phyloP scores from a whole-genome alignment of 228 moss, liverwort and hornwort genomes.

The Sphagnum magellanicum region DNA sequence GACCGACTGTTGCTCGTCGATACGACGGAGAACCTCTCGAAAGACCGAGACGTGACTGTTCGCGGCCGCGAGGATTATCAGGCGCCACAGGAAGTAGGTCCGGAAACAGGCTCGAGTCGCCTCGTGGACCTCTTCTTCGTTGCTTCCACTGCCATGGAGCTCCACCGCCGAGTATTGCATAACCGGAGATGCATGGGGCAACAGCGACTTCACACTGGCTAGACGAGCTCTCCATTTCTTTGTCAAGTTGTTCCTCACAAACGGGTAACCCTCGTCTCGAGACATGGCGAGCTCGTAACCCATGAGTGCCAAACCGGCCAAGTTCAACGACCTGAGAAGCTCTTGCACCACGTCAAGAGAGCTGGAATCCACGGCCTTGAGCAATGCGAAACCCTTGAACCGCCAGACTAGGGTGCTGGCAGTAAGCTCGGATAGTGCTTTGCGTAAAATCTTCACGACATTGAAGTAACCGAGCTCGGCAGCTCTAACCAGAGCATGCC shows the following conservation, averaged over 20 bases:
- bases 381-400: conserved; percentile 34
- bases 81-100: conserved; percentile 20
- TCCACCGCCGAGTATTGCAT: conserved; percentile 1
- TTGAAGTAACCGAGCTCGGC: conserved; percentile 24
- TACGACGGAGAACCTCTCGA: conserved; percentile 1
- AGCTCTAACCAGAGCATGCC: conserved; percentile 39
- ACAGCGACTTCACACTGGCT: conserved; percentile 8
- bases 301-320: conserved; percentile 24
- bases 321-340: conserved; percentile 17
- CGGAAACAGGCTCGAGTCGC: conserved; percentile 12
- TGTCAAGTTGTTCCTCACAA: conserved; percentile 9
- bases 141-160: conserved; percentile 7
- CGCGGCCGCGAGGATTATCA: conserved; percentile 11
- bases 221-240: conserved; percentile 18
- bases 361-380: conserved; percentile 27
- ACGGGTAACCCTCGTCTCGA: conserved; percentile 24
- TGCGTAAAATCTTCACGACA: conserved; percentile 24
- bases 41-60: conserved; percentile 13
- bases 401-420: conserved; percentile 26
- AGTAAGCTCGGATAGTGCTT: conserved; percentile 24
- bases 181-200: conserved; percentile 11
- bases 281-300: conserved; percentile 37
- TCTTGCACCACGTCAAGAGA: conserved; percentile 22
- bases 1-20: neutral
- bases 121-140: conserved; percentile 7